Percentiles rank a stretch among this genome's conserved stretches.
Evolutionary conservation across 1,139 yeast genomes (phyloP).

Genomic region (Kurtzmaniella natalensis): DNA sequence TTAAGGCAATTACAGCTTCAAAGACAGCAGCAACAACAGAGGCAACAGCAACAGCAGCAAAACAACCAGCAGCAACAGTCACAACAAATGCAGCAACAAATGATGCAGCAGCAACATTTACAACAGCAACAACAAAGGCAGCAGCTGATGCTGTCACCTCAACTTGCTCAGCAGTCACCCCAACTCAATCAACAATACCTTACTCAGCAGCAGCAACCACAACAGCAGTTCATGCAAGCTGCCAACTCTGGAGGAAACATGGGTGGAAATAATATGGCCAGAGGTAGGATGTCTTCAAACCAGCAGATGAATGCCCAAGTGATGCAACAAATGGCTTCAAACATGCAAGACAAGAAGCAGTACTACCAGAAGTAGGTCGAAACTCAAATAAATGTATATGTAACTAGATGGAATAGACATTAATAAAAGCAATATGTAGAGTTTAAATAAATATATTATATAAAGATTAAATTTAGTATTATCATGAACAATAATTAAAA

Average conservation of each 20-base stretch:
- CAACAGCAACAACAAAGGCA: constrained; percentile 7
- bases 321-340: constrained; percentile 14
- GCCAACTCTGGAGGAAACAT: constrained; percentile 1
- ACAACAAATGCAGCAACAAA: constrained; percentile 13
- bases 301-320: constrained; percentile 19
- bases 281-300: constrained; percentile 12
- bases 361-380: constrained; percentile 7
- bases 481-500: too few relatives aligned
- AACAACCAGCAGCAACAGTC: constrained; percentile 4
- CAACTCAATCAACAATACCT: constrained; percentile 4
- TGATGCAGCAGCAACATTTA: constrained; percentile 12
- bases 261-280: not conserved
- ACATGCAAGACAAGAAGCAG: constrained; percentile 2
- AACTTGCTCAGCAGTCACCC: constrained; percentile 11
- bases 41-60: constrained; percentile 9
- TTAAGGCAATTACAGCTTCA: constrained; percentile 38
- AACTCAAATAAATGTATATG: constrained; percentile 3
- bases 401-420: constrained; percentile 7
- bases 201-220: constrained; percentile 3
- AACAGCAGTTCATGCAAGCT: constrained; percentile 1
- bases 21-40: constrained; percentile 32
- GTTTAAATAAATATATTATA: too few relatives aligned
- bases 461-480: too few relatives aligned
- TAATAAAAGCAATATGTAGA: too few relatives aligned
- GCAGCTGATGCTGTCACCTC: constrained; percentile 11